These are phyloP conservation scores for Spergularia marina DNA, from an alignment of 148 eudicot genomes.

Conservation along the genomic window DNA sequence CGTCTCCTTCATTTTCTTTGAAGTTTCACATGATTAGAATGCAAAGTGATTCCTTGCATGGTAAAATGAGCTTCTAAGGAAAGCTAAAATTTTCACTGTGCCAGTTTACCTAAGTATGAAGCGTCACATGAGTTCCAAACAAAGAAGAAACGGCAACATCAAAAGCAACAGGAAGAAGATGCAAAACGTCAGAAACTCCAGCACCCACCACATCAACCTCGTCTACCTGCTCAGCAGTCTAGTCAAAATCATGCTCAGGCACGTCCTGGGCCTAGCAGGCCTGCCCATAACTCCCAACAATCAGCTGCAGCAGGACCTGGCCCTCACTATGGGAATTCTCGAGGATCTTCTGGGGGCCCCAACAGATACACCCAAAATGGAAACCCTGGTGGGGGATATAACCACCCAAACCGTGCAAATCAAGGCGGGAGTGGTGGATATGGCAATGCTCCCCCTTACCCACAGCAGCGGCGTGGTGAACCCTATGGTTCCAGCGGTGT, in stretches of 20 bases:
- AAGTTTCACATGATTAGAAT: not conserved
- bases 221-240: slow-evolving; percentile 66
- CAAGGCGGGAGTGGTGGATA: slow-evolving; percentile 48
- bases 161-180: slow-evolving; percentile 73
- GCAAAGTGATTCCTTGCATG: not conserved
- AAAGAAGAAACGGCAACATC: slow-evolving; percentile 86
- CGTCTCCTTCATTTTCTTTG: slow-evolving; percentile 1
- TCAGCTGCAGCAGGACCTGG: slow-evolving; percentile 55
- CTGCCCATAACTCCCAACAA: slow-evolving; percentile 56
- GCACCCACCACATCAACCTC: slow-evolving; percentile 76
- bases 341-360: slow-evolving; percentile 62
- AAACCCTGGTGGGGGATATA: slow-evolving; percentile 50
- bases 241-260: slow-evolving; percentile 64
- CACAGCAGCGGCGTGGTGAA: slow-evolving; percentile 63
- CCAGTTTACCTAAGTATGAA: slow-evolving; percentile 79
- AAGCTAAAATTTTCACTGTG: not conserved
- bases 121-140: slow-evolving; percentile 94
- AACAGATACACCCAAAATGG: slow-evolving; percentile 58
- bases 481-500: slow-evolving; percentile 51
- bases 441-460: slow-evolving; percentile 54
- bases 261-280: slow-evolving; percentile 54
- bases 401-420: slow-evolving; percentile 53
- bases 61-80: slow-evolving; percentile 3
- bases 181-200: slow-evolving; percentile 81
- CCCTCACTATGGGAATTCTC: slow-evolving; percentile 69